These are phyloP conservation scores for Capronia coronata DNA, from an alignment of 2,329 filamentous ascomycete species.

Conservation along the genomic window DNA sequence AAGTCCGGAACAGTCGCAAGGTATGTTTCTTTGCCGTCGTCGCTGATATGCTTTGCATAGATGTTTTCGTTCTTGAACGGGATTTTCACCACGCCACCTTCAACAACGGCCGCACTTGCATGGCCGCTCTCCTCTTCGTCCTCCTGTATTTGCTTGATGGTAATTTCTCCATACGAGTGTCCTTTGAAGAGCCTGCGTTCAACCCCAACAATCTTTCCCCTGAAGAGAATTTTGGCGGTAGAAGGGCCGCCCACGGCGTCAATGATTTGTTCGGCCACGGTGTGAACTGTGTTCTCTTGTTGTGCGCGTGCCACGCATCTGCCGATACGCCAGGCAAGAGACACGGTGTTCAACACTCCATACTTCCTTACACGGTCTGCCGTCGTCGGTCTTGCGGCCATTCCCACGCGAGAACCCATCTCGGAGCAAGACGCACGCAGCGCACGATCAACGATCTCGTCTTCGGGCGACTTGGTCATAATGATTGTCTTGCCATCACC, in stretches of 20 bases:
- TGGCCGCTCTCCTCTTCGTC: constrained; percentile 27
- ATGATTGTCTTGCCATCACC: constrained; percentile 42
- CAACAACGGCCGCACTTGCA: neutral
- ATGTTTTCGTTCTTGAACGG: constrained; percentile 31
- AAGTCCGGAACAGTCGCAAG: constrained; percentile 33
- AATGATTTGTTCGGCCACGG: constrained; percentile 31
- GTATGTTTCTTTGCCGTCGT: constrained; percentile 17
- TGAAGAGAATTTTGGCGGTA: constrained; percentile 43
- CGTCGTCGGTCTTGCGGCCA: constrained; percentile 7
- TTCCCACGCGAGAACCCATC: constrained; percentile 36
- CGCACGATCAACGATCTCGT: constrained; percentile 36
- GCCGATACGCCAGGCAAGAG: constrained; percentile 32
- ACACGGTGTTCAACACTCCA: constrained; percentile 35
- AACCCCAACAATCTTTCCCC: constrained; percentile 37
- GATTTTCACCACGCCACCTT: constrained; percentile 18
- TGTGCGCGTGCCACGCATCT: constrained; percentile 29
- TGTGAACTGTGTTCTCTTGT: constrained; percentile 22
- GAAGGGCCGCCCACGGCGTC: constrained; percentile 34
- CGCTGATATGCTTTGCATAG: constrained; percentile 26
- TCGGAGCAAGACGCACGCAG: constrained; percentile 25
- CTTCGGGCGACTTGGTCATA: constrained; percentile 39
- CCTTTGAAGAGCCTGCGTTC: constrained; percentile 17
- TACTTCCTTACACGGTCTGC: constrained; percentile 33
- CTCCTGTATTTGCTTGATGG: constrained; percentile 28
- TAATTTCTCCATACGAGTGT: neutral